Percentiles rank a stretch among this genome's conserved stretches.
Conservation (phyloP, 2,329 filamentous ascomycete genomes). For the Orbilia brochopaga region DNA sequence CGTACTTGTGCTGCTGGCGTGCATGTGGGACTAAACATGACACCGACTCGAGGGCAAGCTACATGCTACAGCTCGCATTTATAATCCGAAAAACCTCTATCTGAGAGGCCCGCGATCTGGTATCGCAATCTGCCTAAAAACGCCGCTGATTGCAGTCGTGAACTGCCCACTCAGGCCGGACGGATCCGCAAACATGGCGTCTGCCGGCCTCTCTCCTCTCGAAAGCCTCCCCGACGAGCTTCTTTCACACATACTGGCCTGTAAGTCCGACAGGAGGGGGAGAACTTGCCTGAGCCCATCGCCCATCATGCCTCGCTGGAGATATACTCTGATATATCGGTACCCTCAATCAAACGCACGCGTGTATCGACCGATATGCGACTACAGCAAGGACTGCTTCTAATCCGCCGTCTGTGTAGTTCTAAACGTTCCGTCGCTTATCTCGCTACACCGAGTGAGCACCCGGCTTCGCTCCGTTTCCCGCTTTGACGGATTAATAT, state of each 20-base stretch:
- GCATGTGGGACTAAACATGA: too few species aligned
- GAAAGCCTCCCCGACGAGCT: constrained; percentile 45
- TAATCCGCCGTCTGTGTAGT: constrained; percentile 13
- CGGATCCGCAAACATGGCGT: constrained; percentile 9
- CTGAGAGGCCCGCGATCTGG: too few species aligned
- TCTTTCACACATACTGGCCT: constrained; percentile 33
- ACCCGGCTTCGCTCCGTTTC: constrained; percentile 35
- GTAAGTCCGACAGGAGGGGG: constrained; percentile 22
- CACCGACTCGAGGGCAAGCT: not conserved
- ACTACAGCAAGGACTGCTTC: not conserved
- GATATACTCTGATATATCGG: not conserved
- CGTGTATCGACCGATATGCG: not conserved
- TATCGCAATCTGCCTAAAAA: too few species aligned
- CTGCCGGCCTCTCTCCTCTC: constrained; percentile 17
- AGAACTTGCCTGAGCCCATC: not conserved
- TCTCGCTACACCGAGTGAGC: constrained; percentile 44
- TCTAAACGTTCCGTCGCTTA: constrained; percentile 33
- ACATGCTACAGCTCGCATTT: not conserved
- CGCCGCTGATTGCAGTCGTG: too few species aligned
- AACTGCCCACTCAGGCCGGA: too few species aligned
- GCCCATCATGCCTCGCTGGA: not conserved
- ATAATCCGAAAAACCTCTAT: not conserved
- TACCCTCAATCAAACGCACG: not conserved
- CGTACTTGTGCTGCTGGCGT: not conserved
- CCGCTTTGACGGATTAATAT: constrained; percentile 37